Conservation (phyloP, 139 green algal genomes). For the Coelastrella sp. region DNA sequence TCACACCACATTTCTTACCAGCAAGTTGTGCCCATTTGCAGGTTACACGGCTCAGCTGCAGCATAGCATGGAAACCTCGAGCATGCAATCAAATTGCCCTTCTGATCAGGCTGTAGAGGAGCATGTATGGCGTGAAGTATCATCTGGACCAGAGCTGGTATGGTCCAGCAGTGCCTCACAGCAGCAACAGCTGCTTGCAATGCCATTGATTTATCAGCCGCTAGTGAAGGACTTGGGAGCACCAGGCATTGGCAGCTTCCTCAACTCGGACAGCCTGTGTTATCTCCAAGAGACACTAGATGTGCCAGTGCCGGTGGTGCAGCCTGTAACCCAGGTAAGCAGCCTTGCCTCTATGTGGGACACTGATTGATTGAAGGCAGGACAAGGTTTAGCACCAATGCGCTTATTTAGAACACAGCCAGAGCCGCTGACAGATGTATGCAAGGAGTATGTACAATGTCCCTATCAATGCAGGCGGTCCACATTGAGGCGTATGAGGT, state of each 20-base stretch:
- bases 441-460: no score
- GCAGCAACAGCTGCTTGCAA: not conserved
- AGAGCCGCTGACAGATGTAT: no score
- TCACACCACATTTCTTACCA: no score
- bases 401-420: no score
- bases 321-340: conserved; percentile 1
- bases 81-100: conserved; percentile 6
- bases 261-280: conserved; percentile 3
- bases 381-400: no score
- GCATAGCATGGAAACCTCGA: conserved; percentile 6
- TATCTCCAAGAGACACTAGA: not conserved
- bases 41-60: not conserved
- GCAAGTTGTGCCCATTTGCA: not conserved
- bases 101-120: not conserved
- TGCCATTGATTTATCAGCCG: conserved; percentile 28
- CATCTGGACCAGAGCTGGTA: not conserved
- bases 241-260: not conserved
- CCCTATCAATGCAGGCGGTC: not conserved
- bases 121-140: no score
- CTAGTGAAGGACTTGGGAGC: conserved; percentile 34
- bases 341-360: not conserved
- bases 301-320: not conserved
- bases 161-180: not conserved
- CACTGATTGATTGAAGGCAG: no score
- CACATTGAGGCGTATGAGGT: not conserved